Evolutionary conservation across 495 filamentous ascomycete genomes (phyloP), one percentile per base, ranked within the genome.

Genomic region (Xylaria longipes): DNA sequence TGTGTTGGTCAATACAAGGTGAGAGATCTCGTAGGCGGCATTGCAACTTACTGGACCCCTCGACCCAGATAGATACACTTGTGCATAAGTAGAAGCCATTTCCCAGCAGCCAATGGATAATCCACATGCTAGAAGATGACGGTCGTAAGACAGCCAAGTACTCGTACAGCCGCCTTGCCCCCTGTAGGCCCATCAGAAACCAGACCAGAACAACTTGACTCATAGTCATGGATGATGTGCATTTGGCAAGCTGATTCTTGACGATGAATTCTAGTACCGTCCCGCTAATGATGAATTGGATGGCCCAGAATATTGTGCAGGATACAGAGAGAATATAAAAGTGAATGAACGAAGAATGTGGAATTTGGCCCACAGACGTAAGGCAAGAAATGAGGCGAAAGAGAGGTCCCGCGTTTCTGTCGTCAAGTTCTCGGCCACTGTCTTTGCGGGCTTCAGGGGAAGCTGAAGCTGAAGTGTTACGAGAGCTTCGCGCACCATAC

Each of bases 331-430:
- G 77, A 43, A 93, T 76, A 76, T 99, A 99, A 81, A 97, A 99
- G 68, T 94, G 91, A 9, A 82, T 86, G 81, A 99, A 99, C 86
- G 91, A 99, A 64, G 86, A 83, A 79, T 98, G 96, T 4, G 97
- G 94, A 14, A 98, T 92, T 76, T 84, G 84, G 68, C 76, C 79
- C 52, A 70, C 77, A 45, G 81, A 82, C 7, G 79, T 83, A 31
- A 76, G 65, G 50, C 72, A 67, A 43, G 70, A 75, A 57, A 85
- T 52, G 39, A 81, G 43, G 5, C 67, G 57, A 60, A 79, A 31
- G n/a, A 84, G 62, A 45, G 63, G 57, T 12, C 56, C 65, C 14
- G 15, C 14, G 22, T 62, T 45, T 65, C 7, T 39, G 9, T 43
- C 12, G 37, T 50, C 57, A 20, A 39, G n/a, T 27, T 43, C 35